Evolutionary conservation across 371 early-diverging fungal species (phyloP).

Genomic region (Mortierella sp.): DNA sequence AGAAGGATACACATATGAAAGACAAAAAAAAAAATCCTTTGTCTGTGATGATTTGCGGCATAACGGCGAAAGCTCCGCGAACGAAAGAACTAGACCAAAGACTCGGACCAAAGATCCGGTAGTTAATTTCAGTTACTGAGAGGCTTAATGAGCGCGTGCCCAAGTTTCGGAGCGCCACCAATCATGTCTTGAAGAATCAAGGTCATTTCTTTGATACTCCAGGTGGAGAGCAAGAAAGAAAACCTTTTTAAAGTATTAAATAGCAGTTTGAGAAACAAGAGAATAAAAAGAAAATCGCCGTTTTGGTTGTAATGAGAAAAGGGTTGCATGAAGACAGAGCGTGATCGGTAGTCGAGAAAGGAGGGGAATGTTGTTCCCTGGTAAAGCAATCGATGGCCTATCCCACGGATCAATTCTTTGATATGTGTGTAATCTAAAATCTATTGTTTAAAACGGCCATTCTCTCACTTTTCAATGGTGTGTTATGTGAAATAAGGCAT

Average conservation of each 20-base stretch:
- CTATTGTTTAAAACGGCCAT: too few species aligned
- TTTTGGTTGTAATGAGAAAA: neutral
- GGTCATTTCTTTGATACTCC: neutral
- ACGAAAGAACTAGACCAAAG: neutral
- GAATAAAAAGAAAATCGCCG: constrained; percentile 1
- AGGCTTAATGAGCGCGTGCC: constrained; percentile 6
- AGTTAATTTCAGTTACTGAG: neutral
- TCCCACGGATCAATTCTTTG: too few species aligned
- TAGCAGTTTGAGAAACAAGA: neutral
- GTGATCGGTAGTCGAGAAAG: neutral
- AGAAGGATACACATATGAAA: too few species aligned
- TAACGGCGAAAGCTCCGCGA: constrained; percentile 5
- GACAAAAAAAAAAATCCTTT: neutral
- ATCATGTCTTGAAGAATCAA: neutral
- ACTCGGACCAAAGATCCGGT: neutral
- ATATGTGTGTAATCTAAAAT: too few species aligned
- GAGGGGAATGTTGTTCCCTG: too few species aligned
- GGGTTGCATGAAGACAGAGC: neutral
- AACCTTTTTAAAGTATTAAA: neutral
- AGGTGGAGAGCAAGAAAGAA: neutral
- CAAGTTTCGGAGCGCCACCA: neutral
- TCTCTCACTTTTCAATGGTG: too few species aligned
- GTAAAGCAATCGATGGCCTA: too few species aligned
- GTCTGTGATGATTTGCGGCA: neutral
- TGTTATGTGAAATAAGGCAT: too few species aligned